Percentiles rank a stretch among this genome's conserved stretches.
Evolutionary conservation across 441 rosid genomes (phyloP).

Genomic region (Corymbia calophylla): DNA sequence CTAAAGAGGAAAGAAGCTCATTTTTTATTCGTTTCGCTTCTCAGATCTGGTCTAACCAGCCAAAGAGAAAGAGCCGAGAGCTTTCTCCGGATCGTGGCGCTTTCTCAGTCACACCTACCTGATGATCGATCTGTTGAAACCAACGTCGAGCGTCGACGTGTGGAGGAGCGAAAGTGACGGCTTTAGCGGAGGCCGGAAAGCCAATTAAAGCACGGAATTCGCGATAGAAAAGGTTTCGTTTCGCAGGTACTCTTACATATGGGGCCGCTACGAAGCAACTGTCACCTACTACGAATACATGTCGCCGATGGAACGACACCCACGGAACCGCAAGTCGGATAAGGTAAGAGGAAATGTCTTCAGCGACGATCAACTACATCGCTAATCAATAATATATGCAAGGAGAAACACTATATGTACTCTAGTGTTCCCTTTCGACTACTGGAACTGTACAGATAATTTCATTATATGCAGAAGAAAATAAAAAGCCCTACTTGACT

Average conservation of each 20-base stretch:
- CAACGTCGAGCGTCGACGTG: background rate
- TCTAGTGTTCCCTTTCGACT: background rate
- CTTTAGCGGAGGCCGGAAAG: background rate
- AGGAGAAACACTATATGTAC: background rate
- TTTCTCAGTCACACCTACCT: background rate
- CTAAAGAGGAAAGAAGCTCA: background rate
- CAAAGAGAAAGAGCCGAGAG: background rate
- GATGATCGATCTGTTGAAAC: background rate
- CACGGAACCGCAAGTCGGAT: background rate
- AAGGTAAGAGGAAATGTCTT: background rate
- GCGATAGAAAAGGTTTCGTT: background rate
- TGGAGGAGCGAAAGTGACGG: background rate
- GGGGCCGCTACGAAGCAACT: background rate
- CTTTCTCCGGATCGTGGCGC: background rate
- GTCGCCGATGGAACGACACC: background rate
- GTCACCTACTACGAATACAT: background rate
- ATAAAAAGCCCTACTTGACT: background rate
- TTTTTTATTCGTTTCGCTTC: background rate
- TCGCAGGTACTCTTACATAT: background rate
- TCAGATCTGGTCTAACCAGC: background rate
- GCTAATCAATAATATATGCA: background rate
- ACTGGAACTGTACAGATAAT: background rate
- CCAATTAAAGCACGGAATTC: background rate
- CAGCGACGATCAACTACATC: background rate
- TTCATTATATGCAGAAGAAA: background rate